Conservation (phyloP, 2,329 filamentous ascomycete species). For the Beauveria sp. region DNA sequence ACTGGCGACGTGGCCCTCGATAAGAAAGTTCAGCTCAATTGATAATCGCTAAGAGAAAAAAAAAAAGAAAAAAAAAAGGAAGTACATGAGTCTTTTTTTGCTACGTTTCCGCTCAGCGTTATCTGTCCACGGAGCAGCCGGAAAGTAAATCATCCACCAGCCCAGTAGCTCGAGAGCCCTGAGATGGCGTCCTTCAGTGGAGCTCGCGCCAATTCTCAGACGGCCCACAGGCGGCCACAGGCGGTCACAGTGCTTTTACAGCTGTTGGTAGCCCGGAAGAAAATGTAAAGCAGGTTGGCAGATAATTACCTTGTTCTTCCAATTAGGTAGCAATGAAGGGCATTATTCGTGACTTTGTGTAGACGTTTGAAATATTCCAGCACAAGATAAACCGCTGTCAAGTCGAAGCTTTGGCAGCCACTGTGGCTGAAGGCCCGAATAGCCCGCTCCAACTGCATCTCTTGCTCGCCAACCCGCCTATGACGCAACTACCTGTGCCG, state of each 20-base stretch:
- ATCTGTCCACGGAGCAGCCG: not conserved
- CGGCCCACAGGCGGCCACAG: not conserved
- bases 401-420: not conserved
- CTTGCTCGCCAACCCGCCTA: not conserved
- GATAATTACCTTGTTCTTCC: too few relatives aligned
- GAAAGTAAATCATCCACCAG: not conserved
- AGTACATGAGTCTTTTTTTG: not conserved
- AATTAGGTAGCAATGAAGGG: too few relatives aligned
- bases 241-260: not conserved
- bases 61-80: not conserved
- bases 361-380: too few relatives aligned
- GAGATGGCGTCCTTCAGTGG: not conserved
- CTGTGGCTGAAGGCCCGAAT: not conserved
- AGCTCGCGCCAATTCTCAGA: not conserved
- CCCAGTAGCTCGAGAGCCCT: too few relatives aligned
- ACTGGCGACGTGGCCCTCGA: not conserved
- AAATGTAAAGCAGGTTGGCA: too few relatives aligned
- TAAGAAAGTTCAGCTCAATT: not conserved
- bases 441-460: not conserved
- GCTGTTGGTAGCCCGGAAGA: not conserved
- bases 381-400: not conserved
- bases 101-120: not conserved
- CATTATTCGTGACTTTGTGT: too few relatives aligned
- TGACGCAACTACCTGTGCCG: slow-evolving; percentile 10
- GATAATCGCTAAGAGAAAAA: not conserved